Evolutionary conservation across 2,329 filamentous ascomycete species (phyloP), one percentile per base, ranked within the genome.

Genomic region (Fusarium sp.): DNA sequence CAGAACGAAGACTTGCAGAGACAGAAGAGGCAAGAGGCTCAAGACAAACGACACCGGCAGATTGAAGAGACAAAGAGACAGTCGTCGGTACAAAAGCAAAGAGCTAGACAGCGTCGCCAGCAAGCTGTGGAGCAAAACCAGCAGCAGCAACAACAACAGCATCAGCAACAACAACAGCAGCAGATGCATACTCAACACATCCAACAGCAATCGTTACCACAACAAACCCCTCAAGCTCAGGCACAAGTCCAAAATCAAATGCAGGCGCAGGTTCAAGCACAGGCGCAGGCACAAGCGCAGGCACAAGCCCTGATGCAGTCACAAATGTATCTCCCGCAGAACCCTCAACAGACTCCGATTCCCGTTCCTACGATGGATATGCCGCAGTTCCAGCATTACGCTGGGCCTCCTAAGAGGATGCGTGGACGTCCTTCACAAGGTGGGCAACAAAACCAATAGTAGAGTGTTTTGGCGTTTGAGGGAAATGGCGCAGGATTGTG

Each of bases 1-100:
- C 80, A 82, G 46, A 82, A 82, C 60, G 80, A 82, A 61, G 80
- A 82, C 39, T 62, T 78, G 47, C 80, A 82, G 63, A 76, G 80
- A 12, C 77, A 80, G 48, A 73, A 74, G 50, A 74, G 80, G 19
- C 76, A 78, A 47, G 78, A 80, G 10, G 75, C 76, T 6, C 77
- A 79, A 49, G 76, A 80, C 39, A 77, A 74, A 58, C 74, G 80
- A 5, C 78, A 81, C 56, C 73, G 71, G 17, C 75, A 81, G 46
- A 76, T 80, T 6, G 80, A 81, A 20, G 73, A 79, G 15, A 68
- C 53, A 7, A 75, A 76, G 42, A 70, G 69, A 26, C 69, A 73
- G 21, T 65, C 70, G 7, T 70, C 70, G 1, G 54, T 62, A 5
- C 68, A 76, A 28, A 74, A 74, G 39, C 67, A 71, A 38, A 66